Base-by-base conservation (phyloP, 225 moss, liverwort and hornwort genomes). In the Neckera pumila region DNA sequence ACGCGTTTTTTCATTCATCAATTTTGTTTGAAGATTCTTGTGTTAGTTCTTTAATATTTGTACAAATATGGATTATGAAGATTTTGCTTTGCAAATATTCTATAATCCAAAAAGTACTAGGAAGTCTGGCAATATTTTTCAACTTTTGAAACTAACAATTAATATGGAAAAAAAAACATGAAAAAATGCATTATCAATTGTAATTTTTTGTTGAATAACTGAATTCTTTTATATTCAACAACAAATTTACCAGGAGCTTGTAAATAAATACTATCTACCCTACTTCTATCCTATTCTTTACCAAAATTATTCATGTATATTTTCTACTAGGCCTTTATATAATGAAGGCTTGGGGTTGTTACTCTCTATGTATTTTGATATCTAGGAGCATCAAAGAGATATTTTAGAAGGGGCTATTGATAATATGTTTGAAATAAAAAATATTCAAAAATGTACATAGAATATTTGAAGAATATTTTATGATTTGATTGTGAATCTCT, bases 351-450 rank as follows among this genome's bases (percentile, higher is more conserved):
- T 42, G 9, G 23, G 0, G 14, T 45, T 45, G 10, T 45, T 45
- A 45, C 45, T 45, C 45, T 45, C 45, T 54, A 4, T 26, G 0
- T 17, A 26, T 17, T 38, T 38, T 38, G 27, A 27, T 27, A 27
- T 26, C 17, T 38, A 57, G 1, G 0, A 38, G 1, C 11, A 7
- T 27, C 1, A 1, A 57, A 78, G 2, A 26, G 17, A 0, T 17
- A 57, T n/a, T 27, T 11, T 26, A 14, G 54, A 78, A 15, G 2
- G 0, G 4, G 15, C 38, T 38, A 45, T 38, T 16, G 6, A 0
- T 10, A 43, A 4, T 2, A 72, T 72, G 31, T 0, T 34, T 34
- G 53, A 76, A 76, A 76, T 53, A 21, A 0, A 0, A 53, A 22
- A 51, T 21, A 53, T 76, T 20, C 11, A 33, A 11, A 3, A 49